Evolutionary conservation across 257 asterid genomes (phyloP), one percentile per base, ranked within the genome.

Genomic region (Knoxia roxburghii): DNA sequence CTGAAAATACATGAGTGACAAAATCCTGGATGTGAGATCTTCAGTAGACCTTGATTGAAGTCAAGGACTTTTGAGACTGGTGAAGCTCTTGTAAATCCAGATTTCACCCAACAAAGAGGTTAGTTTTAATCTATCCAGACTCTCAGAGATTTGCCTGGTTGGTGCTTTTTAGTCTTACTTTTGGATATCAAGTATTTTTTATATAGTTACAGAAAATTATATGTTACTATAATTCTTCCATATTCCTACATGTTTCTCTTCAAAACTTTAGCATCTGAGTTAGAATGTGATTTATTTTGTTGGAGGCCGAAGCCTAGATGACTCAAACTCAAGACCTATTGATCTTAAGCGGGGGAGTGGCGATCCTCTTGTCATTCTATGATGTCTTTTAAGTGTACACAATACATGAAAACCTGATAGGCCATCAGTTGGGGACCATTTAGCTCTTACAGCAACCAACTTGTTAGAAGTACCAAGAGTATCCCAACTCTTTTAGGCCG

Each of bases 361-460:
- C n/a, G n/a, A n/a, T n/a, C n/a, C n/a, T n/a, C n/a, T n/a, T 9
- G 43, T 60, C 20, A 20, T 30, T 59, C 48, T 20, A 49, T 32
- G 5, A 17, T 33, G 17, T 6, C 46, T 9, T 57, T 59, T 20
- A 57, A 57, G 40, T n/a, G 20, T 21, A 23, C 12, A 40, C 26
- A 59, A 32, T 12, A 55, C 33, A 12, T 26, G 14, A 59, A 18
- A 51, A 26, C 20, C 51, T 45, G 7, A 1, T 32, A 48, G 46
- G 33, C 69, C 6, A 46, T 30, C 6, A 11, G 23, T 30, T 20
- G 60, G 70, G 70, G 61, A 50, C 60, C 70, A 65, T 50, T 26
- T 39, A 12, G 60, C 48, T 35, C 59, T n/a, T 18, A 20, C 27
- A n/a, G 55, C 43, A 24, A 11, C 58, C 70, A 50, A 65, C 61